These are phyloP conservation scores for Paraurostyla sp. DNA, from an alignment of 73 alveolate species.

Conservation along the genomic window DNA sequence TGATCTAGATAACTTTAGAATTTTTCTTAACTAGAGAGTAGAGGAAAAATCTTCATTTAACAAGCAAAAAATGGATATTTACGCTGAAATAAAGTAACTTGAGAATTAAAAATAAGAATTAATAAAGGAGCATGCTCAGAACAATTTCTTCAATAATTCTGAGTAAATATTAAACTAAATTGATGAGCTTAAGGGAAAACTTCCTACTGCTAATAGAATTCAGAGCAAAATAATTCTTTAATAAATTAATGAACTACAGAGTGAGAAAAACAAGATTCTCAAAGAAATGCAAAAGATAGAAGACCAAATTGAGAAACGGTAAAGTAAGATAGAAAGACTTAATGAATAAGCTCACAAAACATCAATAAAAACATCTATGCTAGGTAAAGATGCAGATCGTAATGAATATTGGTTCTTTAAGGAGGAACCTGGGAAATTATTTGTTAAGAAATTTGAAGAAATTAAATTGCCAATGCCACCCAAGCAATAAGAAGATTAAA, in stretches of 20 bases:
- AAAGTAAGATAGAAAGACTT: conserved; percentile 64
- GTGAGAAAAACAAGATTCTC: conserved; percentile 67
- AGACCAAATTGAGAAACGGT: conserved; percentile 61
- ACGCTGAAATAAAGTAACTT: conserved; percentile 66
- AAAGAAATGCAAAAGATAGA: conserved; percentile 54
- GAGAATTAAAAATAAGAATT: conserved; percentile 63
- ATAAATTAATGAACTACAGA: conserved; percentile 34
- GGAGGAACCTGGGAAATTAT: conserved; percentile 72
- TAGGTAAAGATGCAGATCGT: conserved; percentile 72
- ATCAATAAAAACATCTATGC: conserved; percentile 62
- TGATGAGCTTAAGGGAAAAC: conserved; percentile 55
- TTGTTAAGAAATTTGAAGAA: conserved; percentile 60
- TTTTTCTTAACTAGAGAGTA: conserved; percentile 50
- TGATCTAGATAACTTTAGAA: conserved; percentile 64
- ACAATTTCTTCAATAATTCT: conserved; percentile 34
- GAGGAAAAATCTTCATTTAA: conserved; percentile 69
- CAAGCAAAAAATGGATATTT: conserved; percentile 69
- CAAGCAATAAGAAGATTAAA: not conserved
- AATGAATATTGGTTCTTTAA: conserved; percentile 80
- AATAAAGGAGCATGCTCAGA: conserved; percentile 51
- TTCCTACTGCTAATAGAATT: conserved; percentile 55
- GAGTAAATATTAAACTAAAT: conserved; percentile 67
- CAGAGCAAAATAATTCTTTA: conserved; percentile 58
- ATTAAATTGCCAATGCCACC: not conserved
- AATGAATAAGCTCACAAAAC: conserved; percentile 65